Evolutionary conservation across 306 rosid species (phyloP), one percentile per base, ranked within the genome.

Genomic region (Quercus ilex): DNA sequence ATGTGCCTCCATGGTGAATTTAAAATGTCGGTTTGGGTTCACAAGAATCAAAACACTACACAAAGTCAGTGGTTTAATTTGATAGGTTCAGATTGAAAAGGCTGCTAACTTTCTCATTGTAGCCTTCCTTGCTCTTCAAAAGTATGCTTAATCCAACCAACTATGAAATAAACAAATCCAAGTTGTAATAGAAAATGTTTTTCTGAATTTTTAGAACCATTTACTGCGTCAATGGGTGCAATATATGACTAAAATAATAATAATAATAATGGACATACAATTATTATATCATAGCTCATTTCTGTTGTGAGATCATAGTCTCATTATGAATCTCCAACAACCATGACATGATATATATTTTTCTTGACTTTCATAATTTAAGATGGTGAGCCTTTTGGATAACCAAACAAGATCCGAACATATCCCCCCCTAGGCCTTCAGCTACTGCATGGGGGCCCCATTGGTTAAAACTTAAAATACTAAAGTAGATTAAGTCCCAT

Each of bases 321-420:
- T 62, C 59, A 33, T 20, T 33, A 35, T 49, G 4, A 64, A 63
- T 19, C 51, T 65, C 73, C 80, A 77, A 77, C 80, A 20, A 77
- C 74, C 73, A 5, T 26, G 5, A 31, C n/a, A 49, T 12, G 4
- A 41, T 49, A 1, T 31, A 15, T 38, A 7, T 14, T 14, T 19
- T 38, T 20, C 15, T 10, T 18, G 41, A 55, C 33, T 15, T 33
- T 31, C 17, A 13, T 55, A 65, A 18, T 30, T 20, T 65, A 17
- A 1, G 43, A 30, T 30, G 46, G 13, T 30, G 28, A 62, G 6
- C 49, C 18, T 6, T 19, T 2, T 55, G 28, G 26, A 55, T 55
- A 2, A 55, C 77, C 77, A 55, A 31, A 28, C 49, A 19, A 17
- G 18, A 30, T 8, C 15, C 38, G 3, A 3, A 9, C 49, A 18